Base-by-base conservation (phyloP, 2,329 filamentous ascomycete species). In the Apiospora marii region DNA sequence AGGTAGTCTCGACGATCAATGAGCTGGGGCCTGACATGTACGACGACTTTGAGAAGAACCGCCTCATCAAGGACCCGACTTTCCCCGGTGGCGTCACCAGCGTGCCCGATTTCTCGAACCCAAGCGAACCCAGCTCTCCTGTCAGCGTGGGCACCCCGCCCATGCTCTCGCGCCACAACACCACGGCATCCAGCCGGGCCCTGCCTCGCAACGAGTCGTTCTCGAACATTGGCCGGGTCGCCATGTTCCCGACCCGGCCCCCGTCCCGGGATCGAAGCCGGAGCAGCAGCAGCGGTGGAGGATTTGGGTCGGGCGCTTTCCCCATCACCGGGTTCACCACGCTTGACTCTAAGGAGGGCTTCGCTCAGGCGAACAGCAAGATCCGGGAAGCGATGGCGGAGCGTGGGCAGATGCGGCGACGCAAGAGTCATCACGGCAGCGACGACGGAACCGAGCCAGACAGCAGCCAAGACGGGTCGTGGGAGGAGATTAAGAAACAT, bases 21-120 rank as follows among this genome's bases (percentile, higher is more conserved):
- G 94, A 93, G 24, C 91, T 99, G 16, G 96, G 96, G 0, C 96
- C 96, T 0, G 95, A 98, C 80, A 92, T 99, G 85, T 99, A 97
- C 84, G 92, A 95, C n/a, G 96, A 99, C 84, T 99, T 98, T 80
- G 94, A 96, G 78, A 89, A 92, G 74, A 88, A 90, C 16, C 90
- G 94, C 46, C 89, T 96, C 72, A 85, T 96, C 43, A 85, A 87
- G 4, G 89, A 92, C 74, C 84, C 88, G 30, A 37, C 69, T 0
- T 82, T 84, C 75, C 84, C 76, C 37, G 76, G 74, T n/a, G 77
- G 78, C 7, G 72, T 73, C 48, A 74, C 78, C 58, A 76, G 73
- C 68, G 75, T 76, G 27, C 71, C 78, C 71, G 81, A 79, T 37
- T 74, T 79, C 24, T 73, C 14, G 12, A 68, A 6, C n/a, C 73